Evolutionary conservation across 352 stramenopile species (phyloP), one percentile per base, ranked within the genome.

Genomic region (Phytophthora constricta): DNA sequence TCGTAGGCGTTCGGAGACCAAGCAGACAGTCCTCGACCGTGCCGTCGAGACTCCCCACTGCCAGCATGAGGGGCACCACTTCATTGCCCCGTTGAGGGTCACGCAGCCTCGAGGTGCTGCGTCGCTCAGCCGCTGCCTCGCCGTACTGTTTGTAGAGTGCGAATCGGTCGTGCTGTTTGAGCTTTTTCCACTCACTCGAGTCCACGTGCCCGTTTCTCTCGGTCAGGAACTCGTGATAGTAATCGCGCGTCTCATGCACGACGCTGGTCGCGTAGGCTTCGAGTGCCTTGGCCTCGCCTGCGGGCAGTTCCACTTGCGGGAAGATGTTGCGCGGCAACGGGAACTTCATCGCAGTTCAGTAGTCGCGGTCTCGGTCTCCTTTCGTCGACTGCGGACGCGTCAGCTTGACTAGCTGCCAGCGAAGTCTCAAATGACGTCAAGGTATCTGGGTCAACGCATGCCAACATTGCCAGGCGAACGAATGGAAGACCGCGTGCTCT

Each of bases 21-120:
- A 85, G 82, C 76, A 87, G 80, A 16, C 78, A 77, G 65, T 87
- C 76, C 53, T 80, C 72, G 0, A 87, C 66, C 5, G 69, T 68
- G 13, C 76, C 76, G 13, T 72, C 52, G 42, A 83, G 70, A 23
- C 73, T 82, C 11, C 79, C 79, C 13, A 81, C 69, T 3, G 73
- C 71, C 20, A 80, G 53, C 33, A 82, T 77, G 59, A 80, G 61
- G 1, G 70, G 67, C 33, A 69, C 42, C 9, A 66, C 51, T 31
- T 72, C 52, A 23, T 63, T 61, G 25, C 41, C 55, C 4, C 43
- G 58, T 39, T 60, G 43, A 25, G 64, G 58, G 34, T 72, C 51
- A 4, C 50, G 42, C 16, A 72, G 20, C 9, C 27, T 57, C 27
- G 64, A 67, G 3, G 37, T 34, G 20, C 61, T 68, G 20, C 23